Evolutionary conservation across 352 stramenopile genomes (phyloP), one percentile per base, ranked within the genome.

Genomic region (Globisporangium uncinulatum): DNA sequence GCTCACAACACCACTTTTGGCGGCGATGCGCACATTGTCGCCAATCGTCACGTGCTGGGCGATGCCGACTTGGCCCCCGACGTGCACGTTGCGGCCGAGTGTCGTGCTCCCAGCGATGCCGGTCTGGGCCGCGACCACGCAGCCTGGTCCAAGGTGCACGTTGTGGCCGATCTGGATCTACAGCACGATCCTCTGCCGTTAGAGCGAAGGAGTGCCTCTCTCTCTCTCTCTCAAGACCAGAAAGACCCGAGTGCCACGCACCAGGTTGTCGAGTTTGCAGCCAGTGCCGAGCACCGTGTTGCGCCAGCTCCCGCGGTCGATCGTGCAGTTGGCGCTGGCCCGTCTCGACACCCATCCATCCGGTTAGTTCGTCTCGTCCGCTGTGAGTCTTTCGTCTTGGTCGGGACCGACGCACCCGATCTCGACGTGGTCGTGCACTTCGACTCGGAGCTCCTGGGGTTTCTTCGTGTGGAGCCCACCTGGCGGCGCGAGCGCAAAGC

Each of bases 81-180:
- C 74, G 52, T 89, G 65, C 31, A 94, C 86, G 43, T 87, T 86
- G 19, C 72, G 69, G 19, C 86, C 80, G 24, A 95, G 46, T 7
- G 78, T 91, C 20, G 82, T 91, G 57, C 86, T 95, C 29, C 83
- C 83, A 0, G 83, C 86, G 59, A 95, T 95, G 17, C 83, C 86
- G 0, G 80, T 87, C 56, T 95, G 83, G 10, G 82, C 86, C 2
- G 82, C 82, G 39, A 95, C 75, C 32, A 94, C 76, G 60, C 86
- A 93, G 11, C 73, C 73, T 5, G 47, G 44, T 37, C 83, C 86
- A 47, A 95, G 69, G 44, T 92, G 76, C 13, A 94, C 84, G 39
- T 95, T 95, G 70, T 95, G 86, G 3, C 83, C 86, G 51, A 94
- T 85, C 69, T 94, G 83, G 48, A 95, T 93, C 81, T 91, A 51